phyloP scores from a whole-genome alignment of 495 filamentous ascomycete genomes.

The Jackrogersella minutella region DNA sequence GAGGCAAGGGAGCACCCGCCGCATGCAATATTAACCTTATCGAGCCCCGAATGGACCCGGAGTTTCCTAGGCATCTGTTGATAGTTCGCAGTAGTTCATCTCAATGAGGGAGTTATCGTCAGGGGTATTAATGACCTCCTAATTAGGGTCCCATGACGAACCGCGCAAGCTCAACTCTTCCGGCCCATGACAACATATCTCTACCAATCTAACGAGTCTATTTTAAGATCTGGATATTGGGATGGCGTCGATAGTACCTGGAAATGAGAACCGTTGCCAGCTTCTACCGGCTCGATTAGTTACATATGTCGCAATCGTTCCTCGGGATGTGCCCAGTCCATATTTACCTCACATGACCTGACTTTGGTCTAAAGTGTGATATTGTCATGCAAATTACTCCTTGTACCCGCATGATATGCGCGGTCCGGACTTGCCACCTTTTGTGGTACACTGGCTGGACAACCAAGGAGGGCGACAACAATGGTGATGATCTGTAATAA shows the following conservation, averaged over 20 bases:
- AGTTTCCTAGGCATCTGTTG: not conserved
- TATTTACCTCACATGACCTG: not conserved
- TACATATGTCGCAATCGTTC: not conserved
- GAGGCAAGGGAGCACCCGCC: not conserved
- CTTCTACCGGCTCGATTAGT: not conserved
- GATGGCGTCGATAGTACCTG: not conserved
- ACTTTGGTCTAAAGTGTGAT: not conserved
- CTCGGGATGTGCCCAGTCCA: not conserved
- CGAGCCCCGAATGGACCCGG: not conserved
- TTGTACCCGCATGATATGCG: too few species aligned
- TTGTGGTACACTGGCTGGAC: not conserved
- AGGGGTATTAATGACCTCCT: too few species aligned
- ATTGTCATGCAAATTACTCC: too few species aligned
- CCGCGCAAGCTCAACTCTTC: too few species aligned
- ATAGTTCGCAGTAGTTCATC: not conserved
- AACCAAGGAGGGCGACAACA: not conserved
- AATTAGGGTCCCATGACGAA: too few species aligned
- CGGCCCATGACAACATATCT: not conserved
- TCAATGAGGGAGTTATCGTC: not conserved
- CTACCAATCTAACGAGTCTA: not conserved
- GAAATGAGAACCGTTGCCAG: not conserved
- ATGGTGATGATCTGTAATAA: not conserved
- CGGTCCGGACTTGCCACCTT: not conserved
- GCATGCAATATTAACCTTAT: conserved; percentile 10
- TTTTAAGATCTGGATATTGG: not conserved